Conservation (phyloP, 495 filamentous ascomycete species). For the Aspergillus coremiiformis region DNA sequence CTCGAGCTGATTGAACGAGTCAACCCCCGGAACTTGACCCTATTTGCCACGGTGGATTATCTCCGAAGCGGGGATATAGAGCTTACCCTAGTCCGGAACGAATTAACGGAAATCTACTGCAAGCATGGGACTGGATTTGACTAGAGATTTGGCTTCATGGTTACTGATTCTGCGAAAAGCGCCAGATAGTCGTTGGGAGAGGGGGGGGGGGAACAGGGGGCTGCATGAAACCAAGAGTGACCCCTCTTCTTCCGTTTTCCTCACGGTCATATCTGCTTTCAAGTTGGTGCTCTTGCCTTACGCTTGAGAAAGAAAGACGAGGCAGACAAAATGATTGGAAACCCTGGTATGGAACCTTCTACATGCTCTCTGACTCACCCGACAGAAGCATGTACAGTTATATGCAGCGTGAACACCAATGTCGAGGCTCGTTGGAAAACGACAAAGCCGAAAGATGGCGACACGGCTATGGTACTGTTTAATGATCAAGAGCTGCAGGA, state of each 20-base stretch:
- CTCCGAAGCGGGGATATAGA: background rate
- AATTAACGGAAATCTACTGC: background rate
- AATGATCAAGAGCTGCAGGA: constrained; percentile 37
- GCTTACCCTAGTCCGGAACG: background rate
- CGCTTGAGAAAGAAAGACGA: background rate
- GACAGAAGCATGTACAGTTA: constrained; percentile 16
- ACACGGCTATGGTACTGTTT: constrained; percentile 41
- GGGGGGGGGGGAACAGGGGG: too few relatives aligned
- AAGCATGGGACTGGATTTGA: background rate
- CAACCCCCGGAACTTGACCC: too few relatives aligned
- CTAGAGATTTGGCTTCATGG: background rate
- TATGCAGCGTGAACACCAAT: constrained; percentile 22
- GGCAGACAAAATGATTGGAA: background rate
- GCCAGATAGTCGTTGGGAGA: too few relatives aligned
- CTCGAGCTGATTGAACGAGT: too few relatives aligned
- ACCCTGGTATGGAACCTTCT: constrained; percentile 6
- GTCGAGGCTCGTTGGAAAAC: constrained; percentile 23
- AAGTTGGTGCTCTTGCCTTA: too few relatives aligned
- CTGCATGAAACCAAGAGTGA: background rate
- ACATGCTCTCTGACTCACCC: constrained; percentile 19
- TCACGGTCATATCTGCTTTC: background rate
- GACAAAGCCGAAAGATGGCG: constrained; percentile 30
- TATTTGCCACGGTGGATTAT: too few relatives aligned
- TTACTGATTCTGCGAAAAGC: background rate
- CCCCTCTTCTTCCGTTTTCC: background rate